A percentile compares a stretch with the other conserved stretches of the same genome.
phyloP scores from a whole-genome alignment of 768 basidiomycete species.

The Hericium alpestre region DNA sequence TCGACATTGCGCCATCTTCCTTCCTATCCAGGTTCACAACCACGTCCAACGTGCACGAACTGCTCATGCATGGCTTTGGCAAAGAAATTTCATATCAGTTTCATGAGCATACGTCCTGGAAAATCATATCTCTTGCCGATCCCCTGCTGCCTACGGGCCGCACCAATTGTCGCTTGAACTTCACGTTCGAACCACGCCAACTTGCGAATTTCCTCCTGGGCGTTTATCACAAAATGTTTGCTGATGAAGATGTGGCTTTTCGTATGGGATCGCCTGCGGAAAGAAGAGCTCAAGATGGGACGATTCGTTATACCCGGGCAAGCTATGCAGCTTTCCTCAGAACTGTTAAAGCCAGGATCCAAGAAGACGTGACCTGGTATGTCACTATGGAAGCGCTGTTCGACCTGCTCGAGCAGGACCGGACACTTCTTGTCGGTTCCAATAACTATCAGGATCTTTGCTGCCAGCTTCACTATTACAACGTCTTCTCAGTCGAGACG shows the following conservation, averaged over 20 bases:
- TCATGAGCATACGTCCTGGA: background rate
- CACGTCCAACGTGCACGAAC: background rate
- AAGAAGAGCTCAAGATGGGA: slow-evolving; percentile 6
- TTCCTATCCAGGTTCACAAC: background rate
- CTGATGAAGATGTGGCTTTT: slow-evolving; percentile 24
- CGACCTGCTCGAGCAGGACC: background rate
- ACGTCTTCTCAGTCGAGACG: background rate
- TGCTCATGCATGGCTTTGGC: background rate
- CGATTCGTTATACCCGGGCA: slow-evolving; percentile 36
- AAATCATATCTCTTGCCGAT: slow-evolving; percentile 8
- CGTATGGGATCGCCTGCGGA: background rate
- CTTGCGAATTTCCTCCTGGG: slow-evolving; percentile 30
- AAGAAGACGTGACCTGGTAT: slow-evolving; percentile 26
- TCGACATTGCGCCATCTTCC: background rate
- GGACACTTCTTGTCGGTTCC: slow-evolving; percentile 14
- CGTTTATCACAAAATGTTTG: slow-evolving; percentile 36
- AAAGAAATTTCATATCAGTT: background rate
- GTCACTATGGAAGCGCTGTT: slow-evolving; percentile 21
- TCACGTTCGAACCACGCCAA: slow-evolving; percentile 20
- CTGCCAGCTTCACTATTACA: background rate
- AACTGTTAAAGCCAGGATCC: slow-evolving; percentile 26
- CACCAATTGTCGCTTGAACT: background rate
- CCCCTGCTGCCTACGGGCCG: background rate
- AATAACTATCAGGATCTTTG: background rate
- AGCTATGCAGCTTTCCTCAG: slow-evolving; percentile 37